Conservation (phyloP, 2,329 filamentous ascomycete species). For the Fusarium algeriense region DNA sequence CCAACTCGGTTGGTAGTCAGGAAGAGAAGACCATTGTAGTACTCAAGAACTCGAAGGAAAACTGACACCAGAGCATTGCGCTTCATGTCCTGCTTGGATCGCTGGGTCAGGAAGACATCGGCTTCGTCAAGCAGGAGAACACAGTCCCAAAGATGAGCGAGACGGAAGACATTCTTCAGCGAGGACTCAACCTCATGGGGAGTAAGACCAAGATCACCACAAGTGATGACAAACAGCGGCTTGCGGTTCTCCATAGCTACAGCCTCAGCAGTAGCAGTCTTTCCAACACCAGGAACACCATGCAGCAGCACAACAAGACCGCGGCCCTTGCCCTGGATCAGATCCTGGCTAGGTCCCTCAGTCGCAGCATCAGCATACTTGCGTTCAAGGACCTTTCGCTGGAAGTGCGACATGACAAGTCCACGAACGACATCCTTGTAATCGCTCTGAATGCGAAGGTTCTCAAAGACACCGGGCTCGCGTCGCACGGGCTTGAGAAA, state of each 20-base stretch:
- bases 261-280: slow-evolving; percentile 61
- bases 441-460: slow-evolving; percentile 55
- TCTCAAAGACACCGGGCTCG: slow-evolving; percentile 55
- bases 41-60: slow-evolving; percentile 61
- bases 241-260: slow-evolving; percentile 57
- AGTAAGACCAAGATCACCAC: slow-evolving; percentile 60
- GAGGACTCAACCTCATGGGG: slow-evolving; percentile 56
- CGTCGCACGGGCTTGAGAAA: slow-evolving; percentile 52
- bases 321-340: slow-evolving; percentile 60
- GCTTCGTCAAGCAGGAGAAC: slow-evolving; percentile 55
- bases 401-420: slow-evolving; percentile 57
- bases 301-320: slow-evolving; percentile 61
- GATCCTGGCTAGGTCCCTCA: slow-evolving; percentile 52
- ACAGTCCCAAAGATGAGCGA: slow-evolving; percentile 56
- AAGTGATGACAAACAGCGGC: slow-evolving; percentile 63
- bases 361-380: slow-evolving; percentile 47
- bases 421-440: slow-evolving; percentile 58
- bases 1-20: slow-evolving; percentile 65
- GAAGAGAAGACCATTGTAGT: slow-evolving; percentile 61
- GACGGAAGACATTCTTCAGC: slow-evolving; percentile 58
- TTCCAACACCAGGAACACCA: slow-evolving; percentile 62
- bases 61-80: slow-evolving; percentile 57
- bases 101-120: slow-evolving; percentile 51
- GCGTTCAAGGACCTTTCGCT: slow-evolving; percentile 55
- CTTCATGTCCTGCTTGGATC: slow-evolving; percentile 49